Percentiles rank a stretch among this genome's conserved stretches.
Conservation (phyloP, 495 filamentous ascomycete species). For the Xylaria flabelliformis region DNA sequence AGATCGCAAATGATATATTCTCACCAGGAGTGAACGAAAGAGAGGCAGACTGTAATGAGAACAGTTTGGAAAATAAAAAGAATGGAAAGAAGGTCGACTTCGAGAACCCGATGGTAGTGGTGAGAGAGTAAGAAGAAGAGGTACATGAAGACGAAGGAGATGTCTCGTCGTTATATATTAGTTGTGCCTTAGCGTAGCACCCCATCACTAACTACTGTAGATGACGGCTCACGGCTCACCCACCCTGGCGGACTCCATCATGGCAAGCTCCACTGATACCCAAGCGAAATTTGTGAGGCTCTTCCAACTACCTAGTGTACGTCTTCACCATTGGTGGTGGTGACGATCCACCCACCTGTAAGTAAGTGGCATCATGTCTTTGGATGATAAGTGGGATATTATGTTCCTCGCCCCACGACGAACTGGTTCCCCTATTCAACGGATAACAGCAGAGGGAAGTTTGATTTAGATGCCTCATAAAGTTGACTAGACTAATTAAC, state of each 20-base stretch:
- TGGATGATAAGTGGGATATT: not conserved
- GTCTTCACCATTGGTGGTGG: not conserved
- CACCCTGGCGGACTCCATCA: not conserved
- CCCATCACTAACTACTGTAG: not conserved
- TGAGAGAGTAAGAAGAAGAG: constrained; percentile 19
- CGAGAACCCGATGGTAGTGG: constrained; percentile 33
- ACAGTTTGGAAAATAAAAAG: constrained; percentile 2
- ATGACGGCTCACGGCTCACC: not conserved
- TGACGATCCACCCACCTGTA: not conserved
- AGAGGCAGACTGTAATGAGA: constrained; percentile 24
- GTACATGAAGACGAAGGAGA: not conserved
- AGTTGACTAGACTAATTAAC: no score
- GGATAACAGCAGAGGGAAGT: not conserved
- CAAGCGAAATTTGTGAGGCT: constrained; percentile 15
- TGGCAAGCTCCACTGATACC: not conserved
- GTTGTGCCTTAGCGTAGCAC: not conserved
- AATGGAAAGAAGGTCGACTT: constrained; percentile 34
- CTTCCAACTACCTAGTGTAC: not conserved
- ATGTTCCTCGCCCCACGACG: not conserved
- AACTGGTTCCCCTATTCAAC: not conserved
- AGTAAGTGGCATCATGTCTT: not conserved
- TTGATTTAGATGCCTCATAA: not conserved
- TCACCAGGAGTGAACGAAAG: constrained; percentile 39
- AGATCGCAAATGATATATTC: constrained; percentile 23
- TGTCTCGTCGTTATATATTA: constrained; percentile 36